Evolutionary conservation across 139 green algal genomes (phyloP).

Genomic region (Trebouxia sp.): DNA sequence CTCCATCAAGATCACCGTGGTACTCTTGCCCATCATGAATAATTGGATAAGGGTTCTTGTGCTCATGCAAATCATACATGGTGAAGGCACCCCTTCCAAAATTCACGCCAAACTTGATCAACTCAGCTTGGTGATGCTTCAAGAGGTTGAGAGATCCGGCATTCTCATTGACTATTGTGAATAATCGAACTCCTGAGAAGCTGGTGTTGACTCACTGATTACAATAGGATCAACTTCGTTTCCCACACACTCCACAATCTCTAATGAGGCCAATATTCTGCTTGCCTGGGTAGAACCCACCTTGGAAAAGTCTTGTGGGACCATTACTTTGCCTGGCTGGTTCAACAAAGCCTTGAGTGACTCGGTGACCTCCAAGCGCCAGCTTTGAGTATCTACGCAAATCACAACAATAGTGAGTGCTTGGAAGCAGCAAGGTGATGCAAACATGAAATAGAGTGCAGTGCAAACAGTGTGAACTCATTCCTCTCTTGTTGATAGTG

Average conservation of each 20-base stretch:
- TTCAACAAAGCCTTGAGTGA: slow-evolving; percentile 18
- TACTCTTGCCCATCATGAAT: slow-evolving; percentile 8
- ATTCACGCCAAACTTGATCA: slow-evolving; percentile 11
- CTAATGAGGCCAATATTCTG: slow-evolving; percentile 10
- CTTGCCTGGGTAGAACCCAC: slow-evolving; percentile 11
- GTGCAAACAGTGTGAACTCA: too few species aligned
- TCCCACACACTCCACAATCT: slow-evolving; percentile 17
- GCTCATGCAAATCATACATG: slow-evolving; percentile 9
- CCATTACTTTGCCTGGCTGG: slow-evolving; percentile 4
- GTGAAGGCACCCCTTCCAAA: slow-evolving; percentile 9
- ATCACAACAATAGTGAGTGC: background rate
- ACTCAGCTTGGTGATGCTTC: slow-evolving; percentile 11
- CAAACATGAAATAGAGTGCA: slow-evolving; percentile 5
- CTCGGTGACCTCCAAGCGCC: slow-evolving; percentile 4
- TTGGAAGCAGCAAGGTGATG: slow-evolving; percentile 16
- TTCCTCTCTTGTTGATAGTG: slow-evolving; percentile 15
- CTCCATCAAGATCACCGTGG: slow-evolving; percentile 9
- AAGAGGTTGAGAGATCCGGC: background rate
- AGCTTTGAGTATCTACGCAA: slow-evolving; percentile 14
- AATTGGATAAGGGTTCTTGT: slow-evolving; percentile 3
- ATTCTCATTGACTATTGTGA: slow-evolving; percentile 3
- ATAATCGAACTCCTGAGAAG: background rate
- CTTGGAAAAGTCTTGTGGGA: slow-evolving; percentile 9
- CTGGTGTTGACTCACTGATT: background rate
- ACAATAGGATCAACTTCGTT: background rate